A percentile compares a stretch with the other conserved stretches of the same genome.
These are phyloP conservation scores for Pseudoneurospora amorphoporcata DNA, from an alignment of 495 filamentous ascomycete species.

Conservation along the genomic window DNA sequence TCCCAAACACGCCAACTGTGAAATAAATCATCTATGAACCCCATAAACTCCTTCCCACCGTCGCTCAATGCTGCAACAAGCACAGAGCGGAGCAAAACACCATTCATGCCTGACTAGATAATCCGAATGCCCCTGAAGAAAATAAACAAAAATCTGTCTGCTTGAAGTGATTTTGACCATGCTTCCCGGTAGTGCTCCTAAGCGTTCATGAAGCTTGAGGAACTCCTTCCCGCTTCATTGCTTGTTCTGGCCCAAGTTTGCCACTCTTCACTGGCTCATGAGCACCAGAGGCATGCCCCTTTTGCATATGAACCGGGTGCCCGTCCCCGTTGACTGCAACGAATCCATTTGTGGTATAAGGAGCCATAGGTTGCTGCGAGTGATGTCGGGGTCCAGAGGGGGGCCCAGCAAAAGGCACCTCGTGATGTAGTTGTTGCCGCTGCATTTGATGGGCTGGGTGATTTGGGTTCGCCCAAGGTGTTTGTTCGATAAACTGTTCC, in stretches of 20 bases:
- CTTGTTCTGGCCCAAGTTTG: conserved; percentile 10
- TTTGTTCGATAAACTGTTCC: conserved; percentile 73
- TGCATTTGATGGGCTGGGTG: conserved; percentile 59
- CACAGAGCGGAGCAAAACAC: not conserved
- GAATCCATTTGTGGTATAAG: conserved; percentile 17
- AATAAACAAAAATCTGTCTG: not conserved
- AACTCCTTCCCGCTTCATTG: conserved; percentile 16
- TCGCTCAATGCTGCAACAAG: not conserved
- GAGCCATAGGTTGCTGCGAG: conserved; percentile 21
- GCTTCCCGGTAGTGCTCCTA: not conserved
- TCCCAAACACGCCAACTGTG: not conserved
- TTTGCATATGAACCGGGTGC: conserved; percentile 11
- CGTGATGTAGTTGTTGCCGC: conserved; percentile 27
- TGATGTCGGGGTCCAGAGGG: conserved; percentile 21
- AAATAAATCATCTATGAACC: not conserved
- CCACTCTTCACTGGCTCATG: conserved; percentile 13
- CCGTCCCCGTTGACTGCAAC: conserved; percentile 18
- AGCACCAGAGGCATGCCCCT: conserved; percentile 7
- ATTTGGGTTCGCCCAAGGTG: conserved; percentile 80
- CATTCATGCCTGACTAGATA: not conserved
- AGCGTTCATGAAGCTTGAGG: conserved; percentile 15
- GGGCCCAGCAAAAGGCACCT: conserved; percentile 16
- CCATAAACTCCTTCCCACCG: not conserved
- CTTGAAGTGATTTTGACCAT: not conserved
- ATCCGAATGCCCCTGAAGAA: not conserved